Evolutionary conservation across 2,329 filamentous ascomycete species (phyloP).

Genomic region (Lasiodiplodia sp.): DNA sequence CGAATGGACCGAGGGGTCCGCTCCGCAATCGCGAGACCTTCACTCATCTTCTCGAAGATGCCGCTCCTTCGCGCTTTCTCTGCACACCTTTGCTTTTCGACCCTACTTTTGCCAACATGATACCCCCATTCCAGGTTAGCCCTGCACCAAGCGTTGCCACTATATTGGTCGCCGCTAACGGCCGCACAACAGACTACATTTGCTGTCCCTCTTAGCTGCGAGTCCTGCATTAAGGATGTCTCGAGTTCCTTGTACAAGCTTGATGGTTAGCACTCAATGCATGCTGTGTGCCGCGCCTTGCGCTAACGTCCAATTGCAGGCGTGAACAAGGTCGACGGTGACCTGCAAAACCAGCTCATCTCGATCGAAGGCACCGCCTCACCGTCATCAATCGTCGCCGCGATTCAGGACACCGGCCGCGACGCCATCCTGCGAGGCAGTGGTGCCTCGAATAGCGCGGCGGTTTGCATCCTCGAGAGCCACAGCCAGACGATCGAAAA

Average conservation of each 20-base stretch:
- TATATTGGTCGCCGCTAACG: slow-evolving; percentile 11
- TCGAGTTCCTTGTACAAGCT: slow-evolving; percentile 79
- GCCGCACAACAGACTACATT: slow-evolving; percentile 75
- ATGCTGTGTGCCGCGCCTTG: slow-evolving; percentile 5
- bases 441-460: slow-evolving; percentile 83
- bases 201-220: slow-evolving; percentile 91
- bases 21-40: slow-evolving; percentile 25
- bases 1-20: slow-evolving; percentile 14
- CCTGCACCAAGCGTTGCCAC: neutral
- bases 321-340: slow-evolving; percentile 82
- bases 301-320: slow-evolving; percentile 55
- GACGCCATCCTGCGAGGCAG: slow-evolving; percentile 94
- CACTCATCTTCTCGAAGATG: slow-evolving; percentile 29
- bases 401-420: slow-evolving; percentile 87
- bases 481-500: slow-evolving; percentile 67
- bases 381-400: slow-evolving; percentile 85
- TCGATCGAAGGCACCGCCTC: slow-evolving; percentile 88
- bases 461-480: slow-evolving; percentile 95
- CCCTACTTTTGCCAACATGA: slow-evolving; percentile 26
- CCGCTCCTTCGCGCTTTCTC: neutral
- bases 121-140: slow-evolving; percentile 39
- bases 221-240: slow-evolving; percentile 86
- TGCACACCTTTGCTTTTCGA: neutral
- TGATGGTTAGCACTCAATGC: slow-evolving; percentile 57
- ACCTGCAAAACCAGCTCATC: slow-evolving; percentile 82